Percentiles rank a stretch among this genome's conserved stretches.
Conservation (phyloP, 73 alveolate species). For the Paramecium biaurelia region DNA sequence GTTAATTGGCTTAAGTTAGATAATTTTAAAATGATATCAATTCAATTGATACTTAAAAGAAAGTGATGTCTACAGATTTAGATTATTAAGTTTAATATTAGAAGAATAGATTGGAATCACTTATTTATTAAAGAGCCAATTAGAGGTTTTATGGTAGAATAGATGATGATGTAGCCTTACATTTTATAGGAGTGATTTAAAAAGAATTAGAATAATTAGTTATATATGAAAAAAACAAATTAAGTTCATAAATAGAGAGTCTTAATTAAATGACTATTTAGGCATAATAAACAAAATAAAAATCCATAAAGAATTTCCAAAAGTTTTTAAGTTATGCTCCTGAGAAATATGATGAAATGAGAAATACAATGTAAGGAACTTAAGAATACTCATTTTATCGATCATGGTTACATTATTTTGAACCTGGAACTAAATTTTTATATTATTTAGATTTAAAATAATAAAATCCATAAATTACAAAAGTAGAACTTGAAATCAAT, state of each 20-base stretch:
- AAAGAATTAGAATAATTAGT: constrained; percentile 39
- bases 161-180: constrained; percentile 47
- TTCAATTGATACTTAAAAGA: neutral
- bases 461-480: neutral
- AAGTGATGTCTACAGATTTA: neutral
- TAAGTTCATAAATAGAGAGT: neutral
- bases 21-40: neutral
- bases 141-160: constrained; percentile 19
- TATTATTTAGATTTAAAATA: neutral
- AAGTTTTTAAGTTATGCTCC: constrained; percentile 12
- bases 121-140: constrained; percentile 30
- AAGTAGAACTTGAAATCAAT: neutral
- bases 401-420: constrained; percentile 35
- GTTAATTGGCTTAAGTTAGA: neutral
- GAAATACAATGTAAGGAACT: neutral
- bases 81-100: constrained; percentile 27
- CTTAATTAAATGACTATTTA: neutral
- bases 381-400: neutral
- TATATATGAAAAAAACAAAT: constrained; percentile 8
- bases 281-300: neutral
- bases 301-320: neutral
- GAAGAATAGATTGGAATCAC: constrained; percentile 9
- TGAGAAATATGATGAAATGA: neutral
- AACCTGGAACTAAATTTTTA: constrained; percentile 22
- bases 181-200: constrained; percentile 32